A percentile compares a stretch with the other conserved stretches of the same genome.
Evolutionary conservation across 2,329 filamentous ascomycete species (phyloP).

Genomic region (Trichophyton schoenleinii): DNA sequence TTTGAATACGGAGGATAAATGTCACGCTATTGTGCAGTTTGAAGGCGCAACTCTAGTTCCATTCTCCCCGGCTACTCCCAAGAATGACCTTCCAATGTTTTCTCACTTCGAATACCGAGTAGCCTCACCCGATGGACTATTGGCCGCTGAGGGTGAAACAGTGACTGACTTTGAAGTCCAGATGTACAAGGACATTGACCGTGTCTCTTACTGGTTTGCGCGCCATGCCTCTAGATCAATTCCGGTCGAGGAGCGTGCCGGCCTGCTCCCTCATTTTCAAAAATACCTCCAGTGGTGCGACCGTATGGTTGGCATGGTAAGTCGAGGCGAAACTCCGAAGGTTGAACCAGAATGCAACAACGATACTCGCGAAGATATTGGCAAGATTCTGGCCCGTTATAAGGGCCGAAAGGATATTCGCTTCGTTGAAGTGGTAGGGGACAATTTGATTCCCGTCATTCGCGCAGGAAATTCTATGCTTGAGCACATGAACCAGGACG

Average conservation of each 20-base stretch:
- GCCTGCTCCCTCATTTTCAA: background rate
- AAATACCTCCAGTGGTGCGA: slow-evolving; percentile 1
- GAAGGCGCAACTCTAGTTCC: background rate
- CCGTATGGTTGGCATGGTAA: background rate
- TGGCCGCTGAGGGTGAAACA: background rate
- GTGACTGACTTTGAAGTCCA: background rate
- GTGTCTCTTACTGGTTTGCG: background rate
- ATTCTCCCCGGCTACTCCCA: background rate
- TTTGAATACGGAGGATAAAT: background rate
- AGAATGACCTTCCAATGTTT: background rate
- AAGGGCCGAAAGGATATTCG: background rate
- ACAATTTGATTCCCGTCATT: slow-evolving; percentile 23
- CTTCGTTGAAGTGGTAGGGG: slow-evolving; percentile 13
- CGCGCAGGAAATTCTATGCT: slow-evolving; percentile 23
- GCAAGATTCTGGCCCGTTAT: background rate
- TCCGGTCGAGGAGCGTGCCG: background rate
- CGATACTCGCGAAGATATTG: background rate
- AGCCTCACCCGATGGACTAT: background rate
- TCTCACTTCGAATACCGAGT: background rate
- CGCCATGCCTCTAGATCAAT: background rate
- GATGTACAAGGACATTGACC: background rate
- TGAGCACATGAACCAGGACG: slow-evolving; percentile 15
- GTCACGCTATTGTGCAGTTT: background rate
- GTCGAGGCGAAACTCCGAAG: background rate
- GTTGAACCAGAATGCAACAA: background rate